Evolutionary conservation across 2,329 filamentous ascomycete genomes (phyloP).

Genomic region (Aspergillus fumigatiaffinis): DNA sequence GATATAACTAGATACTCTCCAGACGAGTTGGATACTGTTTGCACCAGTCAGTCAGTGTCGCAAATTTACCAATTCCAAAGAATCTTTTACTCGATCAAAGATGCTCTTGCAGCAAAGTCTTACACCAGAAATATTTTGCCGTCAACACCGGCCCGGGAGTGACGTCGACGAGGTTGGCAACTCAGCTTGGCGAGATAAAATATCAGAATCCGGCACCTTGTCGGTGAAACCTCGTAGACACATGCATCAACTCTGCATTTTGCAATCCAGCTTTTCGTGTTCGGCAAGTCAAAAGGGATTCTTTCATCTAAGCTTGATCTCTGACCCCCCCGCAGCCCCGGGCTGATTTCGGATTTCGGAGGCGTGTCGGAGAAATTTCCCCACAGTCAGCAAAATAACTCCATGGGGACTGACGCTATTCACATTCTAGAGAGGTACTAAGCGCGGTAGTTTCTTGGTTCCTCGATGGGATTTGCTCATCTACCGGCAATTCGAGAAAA

Average conservation of each 20-base stretch:
- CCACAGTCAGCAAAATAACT: neutral
- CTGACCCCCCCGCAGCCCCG: neutral
- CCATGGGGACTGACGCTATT: too few relatives aligned
- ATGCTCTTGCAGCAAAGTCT: too few relatives aligned
- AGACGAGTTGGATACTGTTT: neutral
- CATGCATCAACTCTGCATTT: too few relatives aligned
- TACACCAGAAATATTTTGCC: neutral
- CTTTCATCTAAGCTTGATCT: too few relatives aligned
- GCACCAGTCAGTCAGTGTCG: neutral
- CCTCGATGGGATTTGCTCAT: neutral
- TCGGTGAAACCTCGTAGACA: neutral
- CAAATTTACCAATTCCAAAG: neutral
- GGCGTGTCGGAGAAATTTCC: neutral
- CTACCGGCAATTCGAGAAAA: neutral
- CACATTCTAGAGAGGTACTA: too few relatives aligned
- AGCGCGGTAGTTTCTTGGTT: neutral
- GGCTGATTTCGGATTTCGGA: neutral
- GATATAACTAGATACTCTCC: neutral
- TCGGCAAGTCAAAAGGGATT: neutral
- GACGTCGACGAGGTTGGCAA: neutral
- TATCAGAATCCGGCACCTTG: neutral
- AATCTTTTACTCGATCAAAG: neutral
- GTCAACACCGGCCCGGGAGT: neutral
- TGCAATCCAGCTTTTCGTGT: too few relatives aligned
- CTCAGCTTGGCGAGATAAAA: neutral